Base-by-base conservation (phyloP, 2,329 filamentous ascomycete genomes). In the Penicillium griseofulvum region DNA sequence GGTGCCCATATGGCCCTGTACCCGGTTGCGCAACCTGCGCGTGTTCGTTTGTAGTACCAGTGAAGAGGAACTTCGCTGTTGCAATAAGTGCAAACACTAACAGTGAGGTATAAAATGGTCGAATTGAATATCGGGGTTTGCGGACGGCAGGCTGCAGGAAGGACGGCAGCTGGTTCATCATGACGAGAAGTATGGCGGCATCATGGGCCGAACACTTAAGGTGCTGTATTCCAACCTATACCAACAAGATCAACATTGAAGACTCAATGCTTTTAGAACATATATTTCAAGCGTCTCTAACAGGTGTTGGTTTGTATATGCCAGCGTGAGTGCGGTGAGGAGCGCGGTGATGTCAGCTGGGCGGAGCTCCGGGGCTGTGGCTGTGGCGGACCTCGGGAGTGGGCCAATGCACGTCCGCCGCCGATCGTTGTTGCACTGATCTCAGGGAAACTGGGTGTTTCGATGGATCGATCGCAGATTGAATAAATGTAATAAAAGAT, bases 41-140 rank as follows among this genome's bases (percentile, higher is more conserved):
- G 31, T 52, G 48, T 37, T 44, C 55, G 57, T 52, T 56, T 34
- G 46, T 51, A 43, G 54, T 47, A 26, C 52, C 44, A 41, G 51
- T 52, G 6, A 65, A n/a, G 5, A 58, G 39, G 63, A 68, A 67
- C 52, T 68, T 75, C 33, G 69, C 60, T 12, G 66, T 56, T 11
- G 67, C 65, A 47, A 78, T 62, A 29, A 61, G 47, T 2, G 64
- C 63, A 42, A 77, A 69, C 8, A 76, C 62, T 34, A 76, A 59
- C n/a, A 80, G 57, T 33, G 74, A 75, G 41, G 76, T 67, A 65
- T 75, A 79, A 65, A 81, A 81, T 19, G 77, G 74, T 44, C 76
- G 70, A 41, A 72, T 71, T 10, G 78, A 76, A 60, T 76, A 77
- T 52, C 62, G 66, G 58, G 71, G 67, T 54, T 51, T 65, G 56